Base-by-base conservation (phyloP, 257 asterid species). In the Nicotiana undulata region DNA sequence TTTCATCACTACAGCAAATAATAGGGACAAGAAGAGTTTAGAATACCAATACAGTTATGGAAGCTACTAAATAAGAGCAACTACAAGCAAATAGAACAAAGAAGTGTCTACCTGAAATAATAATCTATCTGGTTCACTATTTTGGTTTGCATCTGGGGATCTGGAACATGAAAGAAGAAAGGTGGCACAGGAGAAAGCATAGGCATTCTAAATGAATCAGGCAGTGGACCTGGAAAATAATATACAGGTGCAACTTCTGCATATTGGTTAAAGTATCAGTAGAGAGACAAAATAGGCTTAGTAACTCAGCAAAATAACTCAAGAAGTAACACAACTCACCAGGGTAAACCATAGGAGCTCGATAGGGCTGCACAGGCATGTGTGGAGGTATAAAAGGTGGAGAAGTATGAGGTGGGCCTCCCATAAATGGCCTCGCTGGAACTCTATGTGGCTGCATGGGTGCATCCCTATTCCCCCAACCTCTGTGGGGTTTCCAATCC, bases 111-210 rank as follows among this genome's bases (percentile, higher is more conserved):
- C 97, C 96, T 93, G 81, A 91, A 91, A 82, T 93, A 93, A 81
- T 93, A 93, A 17, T 93, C 93, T 31, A 93, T 88, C 81, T 91
- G 97, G 24, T 83, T 87, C 76, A 88, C 64, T 80, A 93, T 88
- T 88, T 86, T 87, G 44, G 87, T 44, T 37, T 79, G 89, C 82
- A 91, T 80, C 76, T 87, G 88, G 58, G 97, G 93, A 81, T 92
- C 95, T 17, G 82, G 82, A 81, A 86, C 66, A 4, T 89, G 82
- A 79, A 74, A 80, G 84, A 70, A 84, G 77, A 86, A 16, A 20
- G 88, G 89, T 13, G 85, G 34, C 81, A 91, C 51, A 17, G 90
- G 90, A 83, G 85, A 75, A 29, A 86, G 86, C 89, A 91, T 82
- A 49, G 93, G 76, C 82, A 89, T 84, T 80, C 92, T 88, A 18